These are phyloP conservation scores for Kentomonas sorsogonicus DNA, from an alignment of 208 protist species.

Conservation along the genomic window DNA sequence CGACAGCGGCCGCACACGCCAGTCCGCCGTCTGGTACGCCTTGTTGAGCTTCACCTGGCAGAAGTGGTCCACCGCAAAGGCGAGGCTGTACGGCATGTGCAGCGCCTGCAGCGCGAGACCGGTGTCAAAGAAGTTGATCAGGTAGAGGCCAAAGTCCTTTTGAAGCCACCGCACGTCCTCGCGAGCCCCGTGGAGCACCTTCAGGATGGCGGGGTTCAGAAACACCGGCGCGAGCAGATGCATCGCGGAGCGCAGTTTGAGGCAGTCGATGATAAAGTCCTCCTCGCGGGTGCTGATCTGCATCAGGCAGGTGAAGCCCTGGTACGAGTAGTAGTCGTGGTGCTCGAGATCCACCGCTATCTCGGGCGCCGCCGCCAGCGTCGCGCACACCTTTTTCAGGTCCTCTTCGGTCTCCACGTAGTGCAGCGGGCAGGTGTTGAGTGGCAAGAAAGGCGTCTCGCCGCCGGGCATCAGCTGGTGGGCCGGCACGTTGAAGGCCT, in stretches of 20 bases:
- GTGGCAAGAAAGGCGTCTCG: constrained; percentile 60
- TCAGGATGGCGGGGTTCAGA: constrained; percentile 91
- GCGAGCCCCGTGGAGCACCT: constrained; percentile 96
- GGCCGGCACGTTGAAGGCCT: constrained; percentile 29
- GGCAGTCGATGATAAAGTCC: constrained; percentile 97
- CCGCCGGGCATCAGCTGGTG: constrained; percentile 42
- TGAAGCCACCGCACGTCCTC: constrained; percentile 97
- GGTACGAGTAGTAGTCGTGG: constrained; percentile 93
- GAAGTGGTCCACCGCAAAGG: constrained; percentile 93
- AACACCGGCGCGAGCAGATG: constrained; percentile 86
- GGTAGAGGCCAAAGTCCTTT: constrained; percentile 97
- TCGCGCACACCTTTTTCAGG: constrained; percentile 35
- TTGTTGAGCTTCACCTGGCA: constrained; percentile 95
- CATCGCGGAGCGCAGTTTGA: constrained; percentile 90
- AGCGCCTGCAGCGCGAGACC: constrained; percentile 93
- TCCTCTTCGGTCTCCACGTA: constrained; percentile 68
- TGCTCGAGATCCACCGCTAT: constrained; percentile 96
- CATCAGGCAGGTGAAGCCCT: constrained; percentile 98
- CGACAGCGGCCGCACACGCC: constrained; percentile 96
- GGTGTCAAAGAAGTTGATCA: constrained; percentile 99
- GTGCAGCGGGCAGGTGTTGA: constrained; percentile 45
- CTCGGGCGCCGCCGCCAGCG: constrained; percentile 49
- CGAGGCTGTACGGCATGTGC: constrained; percentile 87
- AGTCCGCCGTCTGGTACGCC: constrained; percentile 97
- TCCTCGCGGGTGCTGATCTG: constrained; percentile 94